Evolutionary conservation across 352 stramenopile genomes (phyloP), one percentile per base, ranked within the genome.

Genomic region (Globisporangium splendens): DNA sequence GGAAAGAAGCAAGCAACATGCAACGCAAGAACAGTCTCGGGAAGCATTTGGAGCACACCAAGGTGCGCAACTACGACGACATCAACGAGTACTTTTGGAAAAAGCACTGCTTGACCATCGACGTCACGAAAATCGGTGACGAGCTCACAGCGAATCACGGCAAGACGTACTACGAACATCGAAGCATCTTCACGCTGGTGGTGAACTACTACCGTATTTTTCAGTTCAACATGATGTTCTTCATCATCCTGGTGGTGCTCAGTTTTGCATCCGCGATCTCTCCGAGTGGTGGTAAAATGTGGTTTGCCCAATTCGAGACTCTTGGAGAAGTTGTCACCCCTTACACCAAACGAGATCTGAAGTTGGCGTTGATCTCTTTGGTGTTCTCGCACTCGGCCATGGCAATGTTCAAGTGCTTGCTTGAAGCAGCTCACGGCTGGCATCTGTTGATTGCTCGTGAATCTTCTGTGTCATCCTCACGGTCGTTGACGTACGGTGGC

Each of bases 71-170:
- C 62, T 90, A 90, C 67, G 80, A 90, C 61, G 80, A 90, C 43
- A 84, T 90, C 55, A 90, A 90, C 62, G 80, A 90, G 70, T 90
- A 84, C 58, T 90, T 90, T 39, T 90, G 80, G 80, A 86, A 86
- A 61, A 76, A 77, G 53, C 69, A 83, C 60, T 90, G 80, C 38
- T 41, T 90, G 1, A 83, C 69, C 14, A 66, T 90, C 22, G 66
- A 77, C 22, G 65, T 87, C 11, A 75, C 74, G 50, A 60, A 69
- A 2, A 78, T 86, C 47, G 80, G 77, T 20, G 55, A 73, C 0
- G 70, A 79, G 43, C 60, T 90, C 42, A 64, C 68, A 39, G 76
- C 79, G 51, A 85, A 83, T 31, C 78, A 90, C 65, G 77, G 68
- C 53, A 90, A 90, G 68, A 90, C 80, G 44, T 90, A 83, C 68